Conservation (phyloP, 192 early-diverging fungal genomes). For the Rhizoclosmatium globosum region DNA sequence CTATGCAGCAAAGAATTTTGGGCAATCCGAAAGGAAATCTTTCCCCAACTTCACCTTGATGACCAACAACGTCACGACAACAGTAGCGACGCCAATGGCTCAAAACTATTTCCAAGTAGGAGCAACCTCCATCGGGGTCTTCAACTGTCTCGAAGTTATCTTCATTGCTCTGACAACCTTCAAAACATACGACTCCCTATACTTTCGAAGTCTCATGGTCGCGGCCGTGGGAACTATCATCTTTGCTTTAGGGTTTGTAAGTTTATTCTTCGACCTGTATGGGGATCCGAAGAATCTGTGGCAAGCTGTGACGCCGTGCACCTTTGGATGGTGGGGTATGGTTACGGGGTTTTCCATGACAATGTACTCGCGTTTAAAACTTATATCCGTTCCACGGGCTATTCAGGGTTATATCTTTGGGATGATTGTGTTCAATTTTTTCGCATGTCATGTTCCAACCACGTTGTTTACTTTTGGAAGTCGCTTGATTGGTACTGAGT, state of each 20-base stretch:
- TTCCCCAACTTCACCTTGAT: too few species aligned
- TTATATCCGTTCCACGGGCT: constrained; percentile 23
- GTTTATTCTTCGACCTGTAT: constrained; percentile 34
- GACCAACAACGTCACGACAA: too few species aligned
- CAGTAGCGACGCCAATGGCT: not conserved
- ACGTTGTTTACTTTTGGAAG: too few species aligned
- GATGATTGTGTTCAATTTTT: too few species aligned
- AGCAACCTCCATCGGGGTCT: constrained; percentile 35
- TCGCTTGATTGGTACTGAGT: too few species aligned
- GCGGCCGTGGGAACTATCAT: constrained; percentile 35
- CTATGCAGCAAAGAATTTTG: too few species aligned
- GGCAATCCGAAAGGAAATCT: too few species aligned
- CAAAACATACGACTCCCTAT: constrained; percentile 38
- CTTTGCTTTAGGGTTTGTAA: constrained; percentile 42
- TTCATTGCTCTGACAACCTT: constrained; percentile 36
- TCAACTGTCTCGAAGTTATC: constrained; percentile 44
- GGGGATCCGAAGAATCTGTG: too few species aligned
- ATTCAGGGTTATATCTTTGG: not conserved
- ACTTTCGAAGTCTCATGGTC: constrained; percentile 37
- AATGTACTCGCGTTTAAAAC: constrained; percentile 39
- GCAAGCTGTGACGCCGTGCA: too few species aligned
- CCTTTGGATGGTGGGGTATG: too few species aligned
- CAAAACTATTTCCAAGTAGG: constrained; percentile 39
- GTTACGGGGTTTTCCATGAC: constrained; percentile 37
- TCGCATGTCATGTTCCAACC: too few species aligned